Percentiles rank a stretch among this genome's conserved stretches.
These are phyloP conservation scores for Theileria orientalis DNA, from an alignment of 169 alveolate genomes.

Conservation along the genomic window DNA sequence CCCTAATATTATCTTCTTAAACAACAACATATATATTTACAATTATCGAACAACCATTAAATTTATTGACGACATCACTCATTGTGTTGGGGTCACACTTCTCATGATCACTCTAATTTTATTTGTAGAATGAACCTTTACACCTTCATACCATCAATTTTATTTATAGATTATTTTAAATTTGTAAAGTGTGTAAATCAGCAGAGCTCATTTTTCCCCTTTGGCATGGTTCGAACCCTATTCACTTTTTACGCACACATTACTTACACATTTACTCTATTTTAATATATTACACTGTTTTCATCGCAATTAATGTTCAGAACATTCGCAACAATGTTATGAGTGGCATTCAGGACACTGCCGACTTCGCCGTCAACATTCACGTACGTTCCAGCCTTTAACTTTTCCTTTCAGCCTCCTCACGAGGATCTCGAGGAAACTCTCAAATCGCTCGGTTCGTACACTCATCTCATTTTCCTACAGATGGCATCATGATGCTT, in stretches of 20 bases:
- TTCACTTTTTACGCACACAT: background rate
- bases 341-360: conserved; percentile 69
- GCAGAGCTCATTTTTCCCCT: conserved; percentile 10
- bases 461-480: background rate
- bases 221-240: conserved; percentile 9
- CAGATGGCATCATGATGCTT: conserved; percentile 75
- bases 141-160: background rate
- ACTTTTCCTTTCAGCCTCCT: conserved; percentile 48
- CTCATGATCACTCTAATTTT: background rate
- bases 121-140: background rate
- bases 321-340: conserved; percentile 53
- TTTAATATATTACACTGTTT: background rate
- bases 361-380: conserved; percentile 64
- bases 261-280: background rate
- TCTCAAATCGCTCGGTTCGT: conserved; percentile 39
- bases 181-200: conserved; percentile 5
- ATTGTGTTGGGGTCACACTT: background rate
- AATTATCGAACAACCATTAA: background rate
- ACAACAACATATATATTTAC: background rate
- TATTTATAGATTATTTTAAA: background rate
- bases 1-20: background rate
- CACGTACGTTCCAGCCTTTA: conserved; percentile 26
- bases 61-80: background rate
- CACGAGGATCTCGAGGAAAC: conserved; percentile 56
- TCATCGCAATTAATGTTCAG: conserved; percentile 9